These are phyloP conservation scores for Sporothrix mexicana DNA, from an alignment of 2,329 filamentous ascomycete species.

Conservation along the genomic window DNA sequence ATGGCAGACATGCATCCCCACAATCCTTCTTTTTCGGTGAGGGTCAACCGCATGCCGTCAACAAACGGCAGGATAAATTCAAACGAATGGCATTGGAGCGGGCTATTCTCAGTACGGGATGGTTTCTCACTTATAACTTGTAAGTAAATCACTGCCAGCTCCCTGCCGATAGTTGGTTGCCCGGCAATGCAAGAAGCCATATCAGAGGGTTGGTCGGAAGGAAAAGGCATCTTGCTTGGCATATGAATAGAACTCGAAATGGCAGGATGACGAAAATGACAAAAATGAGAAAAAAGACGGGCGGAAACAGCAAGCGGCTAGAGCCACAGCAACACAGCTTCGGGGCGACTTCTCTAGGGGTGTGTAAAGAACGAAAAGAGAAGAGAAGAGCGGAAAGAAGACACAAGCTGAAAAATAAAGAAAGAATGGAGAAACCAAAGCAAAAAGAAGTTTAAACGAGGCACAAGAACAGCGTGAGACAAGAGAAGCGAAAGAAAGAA, in stretches of 20 bases:
- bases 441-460: background rate
- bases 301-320: background rate
- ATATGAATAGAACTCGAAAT: background rate
- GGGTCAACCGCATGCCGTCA: background rate
- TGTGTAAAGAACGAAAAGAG: background rate
- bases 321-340: conserved; percentile 7
- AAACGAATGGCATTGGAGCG: background rate
- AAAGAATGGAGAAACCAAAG: background rate
- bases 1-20: conserved; percentile 12
- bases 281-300: background rate
- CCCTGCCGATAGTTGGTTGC: conserved; percentile 1
- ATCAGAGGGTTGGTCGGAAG: background rate
- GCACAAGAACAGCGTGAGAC: background rate
- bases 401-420: background rate
- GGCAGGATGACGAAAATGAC: background rate
- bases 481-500: conserved; percentile 11
- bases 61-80: background rate
- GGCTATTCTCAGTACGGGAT: background rate
- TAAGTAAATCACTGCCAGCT: background rate
- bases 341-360: background rate
- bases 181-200: conserved; percentile 21
- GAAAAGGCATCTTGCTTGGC: background rate
- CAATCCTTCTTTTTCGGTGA: background rate
- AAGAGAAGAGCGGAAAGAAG: background rate
- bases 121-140: background rate